Conservation (phyloP, 176 grass and related monocot species). For the Alloteropsis semialata region DNA sequence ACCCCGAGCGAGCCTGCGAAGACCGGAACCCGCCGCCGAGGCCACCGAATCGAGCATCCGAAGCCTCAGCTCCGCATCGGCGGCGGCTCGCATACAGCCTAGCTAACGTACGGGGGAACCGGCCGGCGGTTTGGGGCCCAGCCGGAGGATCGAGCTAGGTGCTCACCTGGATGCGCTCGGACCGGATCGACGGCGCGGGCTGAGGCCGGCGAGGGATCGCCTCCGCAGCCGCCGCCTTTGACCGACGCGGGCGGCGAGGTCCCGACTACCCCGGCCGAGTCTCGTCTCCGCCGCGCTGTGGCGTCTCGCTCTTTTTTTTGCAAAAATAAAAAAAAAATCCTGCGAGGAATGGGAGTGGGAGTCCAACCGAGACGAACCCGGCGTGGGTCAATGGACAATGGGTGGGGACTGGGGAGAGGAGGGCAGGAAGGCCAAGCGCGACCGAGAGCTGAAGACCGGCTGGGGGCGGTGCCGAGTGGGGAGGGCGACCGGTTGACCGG, state of each 20-base stretch:
- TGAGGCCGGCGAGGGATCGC: not conserved
- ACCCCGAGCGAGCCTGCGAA: not conserved
- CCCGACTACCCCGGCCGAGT: not conserved
- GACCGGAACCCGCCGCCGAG: not conserved
- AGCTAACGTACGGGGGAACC: not conserved
- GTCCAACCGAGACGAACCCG: not conserved
- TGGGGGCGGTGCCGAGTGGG: not conserved
- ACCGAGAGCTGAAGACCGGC: not conserved
- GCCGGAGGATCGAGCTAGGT: not conserved
- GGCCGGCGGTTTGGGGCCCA: not conserved
- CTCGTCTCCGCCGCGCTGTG: not conserved
- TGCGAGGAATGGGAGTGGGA: conserved; percentile 10
- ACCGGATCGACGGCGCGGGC: not conserved
- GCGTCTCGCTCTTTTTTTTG: not conserved
- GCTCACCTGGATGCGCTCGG: conserved; percentile 28
- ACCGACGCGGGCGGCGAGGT: conserved; percentile 2
- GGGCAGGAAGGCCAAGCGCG: not conserved
- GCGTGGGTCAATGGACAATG: not conserved
- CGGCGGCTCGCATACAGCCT: not conserved
- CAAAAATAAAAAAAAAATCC: not conserved
- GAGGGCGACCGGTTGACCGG: conserved; percentile 28
- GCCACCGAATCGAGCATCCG: not conserved
- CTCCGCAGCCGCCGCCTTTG: not conserved
- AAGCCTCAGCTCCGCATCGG: not conserved
- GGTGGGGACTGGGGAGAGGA: too few relatives aligned